Percentiles rank a stretch among this genome's conserved stretches.
Conservation (phyloP, 129 eudicot species). For the Tagetes patula region DNA sequence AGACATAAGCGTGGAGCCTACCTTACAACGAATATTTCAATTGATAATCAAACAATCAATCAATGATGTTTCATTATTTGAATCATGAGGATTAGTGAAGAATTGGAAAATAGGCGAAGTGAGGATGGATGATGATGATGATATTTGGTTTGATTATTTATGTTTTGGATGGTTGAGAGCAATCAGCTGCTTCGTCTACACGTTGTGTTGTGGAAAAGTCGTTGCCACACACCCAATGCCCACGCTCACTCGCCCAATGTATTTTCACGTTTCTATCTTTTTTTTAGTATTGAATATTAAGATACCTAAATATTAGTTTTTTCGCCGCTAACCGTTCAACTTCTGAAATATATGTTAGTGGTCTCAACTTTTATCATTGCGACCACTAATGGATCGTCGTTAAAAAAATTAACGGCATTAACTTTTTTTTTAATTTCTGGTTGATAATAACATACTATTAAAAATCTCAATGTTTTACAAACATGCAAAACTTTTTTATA, state of each 20-base stretch:
- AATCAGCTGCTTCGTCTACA: conserved; percentile 28
- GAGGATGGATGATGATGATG: not conserved
- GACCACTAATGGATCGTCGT: no score
- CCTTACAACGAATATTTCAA: not conserved
- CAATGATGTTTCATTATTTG: not conserved
- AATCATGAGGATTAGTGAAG: conserved; percentile 10
- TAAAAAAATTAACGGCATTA: no score
- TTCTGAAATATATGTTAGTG: no score
- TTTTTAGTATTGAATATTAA: no score
- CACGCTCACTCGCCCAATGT: conserved; percentile 1
- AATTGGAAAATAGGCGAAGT: conserved; percentile 17
- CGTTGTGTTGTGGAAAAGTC: conserved; percentile 38
- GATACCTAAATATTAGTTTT: no score
- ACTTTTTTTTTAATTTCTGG: no score
- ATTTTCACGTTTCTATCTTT: no score
- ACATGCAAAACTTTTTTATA: no score
- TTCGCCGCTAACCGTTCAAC: no score
- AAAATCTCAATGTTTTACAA: no score
- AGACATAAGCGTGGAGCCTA: conserved; percentile 39
- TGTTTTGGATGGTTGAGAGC: conserved; percentile 38
- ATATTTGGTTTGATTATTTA: not conserved
- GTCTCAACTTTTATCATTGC: no score
- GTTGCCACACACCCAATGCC: conserved; percentile 24
- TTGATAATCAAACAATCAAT: not conserved
- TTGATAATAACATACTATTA: no score